A percentile compares a stretch with the other conserved stretches of the same genome.
These are phyloP conservation scores for Plantago major DNA, from an alignment of 257 asterid species.

Conservation along the genomic window DNA sequence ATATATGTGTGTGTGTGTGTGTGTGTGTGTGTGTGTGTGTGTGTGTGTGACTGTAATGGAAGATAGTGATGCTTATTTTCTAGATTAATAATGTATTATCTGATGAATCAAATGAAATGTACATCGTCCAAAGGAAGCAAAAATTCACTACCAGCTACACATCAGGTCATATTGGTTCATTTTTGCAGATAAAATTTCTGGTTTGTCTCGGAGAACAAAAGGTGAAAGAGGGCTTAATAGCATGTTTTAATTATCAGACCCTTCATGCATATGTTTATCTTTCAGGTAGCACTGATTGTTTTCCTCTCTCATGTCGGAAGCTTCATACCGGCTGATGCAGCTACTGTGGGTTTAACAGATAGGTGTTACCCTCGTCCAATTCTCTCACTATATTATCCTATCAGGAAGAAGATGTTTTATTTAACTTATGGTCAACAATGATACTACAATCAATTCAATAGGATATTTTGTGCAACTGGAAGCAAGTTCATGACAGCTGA, in stretches of 20 bases:
- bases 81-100: too few relatives aligned
- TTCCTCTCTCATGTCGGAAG: constrained; percentile 96
- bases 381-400: constrained; percentile 14
- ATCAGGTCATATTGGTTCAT: too few relatives aligned
- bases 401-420: constrained; percentile 5
- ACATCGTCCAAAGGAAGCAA: too few relatives aligned
- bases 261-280: constrained; percentile 13
- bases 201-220: not conserved
- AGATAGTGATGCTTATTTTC: too few relatives aligned
- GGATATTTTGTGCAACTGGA: constrained; percentile 96
- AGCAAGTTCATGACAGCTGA: constrained; percentile 95
- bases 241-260: constrained; percentile 2
- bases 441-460: constrained; percentile 26
- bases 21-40: too few relatives aligned
- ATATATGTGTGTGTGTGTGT: too few relatives aligned
- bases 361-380: constrained; percentile 42
- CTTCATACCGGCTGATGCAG: constrained; percentile 97
- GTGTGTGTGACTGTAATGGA: too few relatives aligned
- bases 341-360: constrained; percentile 93
- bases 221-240: constrained; percentile 9
- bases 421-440: constrained; percentile 8
- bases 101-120: too few relatives aligned
- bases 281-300: constrained; percentile 94
- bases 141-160: too few relatives aligned
- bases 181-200: too few relatives aligned